phyloP scores from a whole-genome alignment of 352 stramenopile species.

The Globisporangium heterothallicum region DNA sequence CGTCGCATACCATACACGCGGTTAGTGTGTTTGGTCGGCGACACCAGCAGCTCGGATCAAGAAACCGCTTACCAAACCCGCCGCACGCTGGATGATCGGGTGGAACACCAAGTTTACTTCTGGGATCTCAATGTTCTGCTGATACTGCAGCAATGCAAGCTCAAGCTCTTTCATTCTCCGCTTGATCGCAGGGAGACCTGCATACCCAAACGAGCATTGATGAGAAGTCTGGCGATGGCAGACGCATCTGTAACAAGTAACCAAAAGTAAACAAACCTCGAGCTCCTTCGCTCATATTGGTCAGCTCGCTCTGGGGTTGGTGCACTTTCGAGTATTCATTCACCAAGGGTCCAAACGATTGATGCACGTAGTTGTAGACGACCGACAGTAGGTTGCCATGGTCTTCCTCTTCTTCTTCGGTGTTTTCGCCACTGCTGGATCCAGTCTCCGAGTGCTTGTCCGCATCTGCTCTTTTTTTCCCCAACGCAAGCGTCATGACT shows the following conservation, averaged over 20 bases:
- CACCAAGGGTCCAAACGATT: slow-evolving; percentile 83
- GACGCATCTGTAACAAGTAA: not conserved
- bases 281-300: slow-evolving; percentile 57
- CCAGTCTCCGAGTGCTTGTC: slow-evolving; percentile 22
- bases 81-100: slow-evolving; percentile 79
- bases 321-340: slow-evolving; percentile 85
- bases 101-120: slow-evolving; percentile 89
- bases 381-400: slow-evolving; percentile 68
- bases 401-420: slow-evolving; percentile 58
- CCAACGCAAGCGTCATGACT: slow-evolving; percentile 81
- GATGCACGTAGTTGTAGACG: slow-evolving; percentile 87
- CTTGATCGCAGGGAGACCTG: slow-evolving; percentile 78
- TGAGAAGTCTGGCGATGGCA: not conserved
- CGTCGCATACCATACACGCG: not conserved
- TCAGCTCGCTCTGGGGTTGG: slow-evolving; percentile 61
- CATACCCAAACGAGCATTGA: slow-evolving; percentile 12
- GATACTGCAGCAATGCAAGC: slow-evolving; percentile 90
- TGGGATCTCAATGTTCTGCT: slow-evolving; percentile 94
- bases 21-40: not conserved
- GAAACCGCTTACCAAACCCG: slow-evolving; percentile 28
- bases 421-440: slow-evolving; percentile 47
- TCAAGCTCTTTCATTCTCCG: slow-evolving; percentile 92
- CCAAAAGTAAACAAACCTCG: slow-evolving; percentile 23
- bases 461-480: slow-evolving; percentile 29
- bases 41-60: not conserved